phyloP scores from a whole-genome alignment of 805 yeast species.

The Candida corydali region DNA sequence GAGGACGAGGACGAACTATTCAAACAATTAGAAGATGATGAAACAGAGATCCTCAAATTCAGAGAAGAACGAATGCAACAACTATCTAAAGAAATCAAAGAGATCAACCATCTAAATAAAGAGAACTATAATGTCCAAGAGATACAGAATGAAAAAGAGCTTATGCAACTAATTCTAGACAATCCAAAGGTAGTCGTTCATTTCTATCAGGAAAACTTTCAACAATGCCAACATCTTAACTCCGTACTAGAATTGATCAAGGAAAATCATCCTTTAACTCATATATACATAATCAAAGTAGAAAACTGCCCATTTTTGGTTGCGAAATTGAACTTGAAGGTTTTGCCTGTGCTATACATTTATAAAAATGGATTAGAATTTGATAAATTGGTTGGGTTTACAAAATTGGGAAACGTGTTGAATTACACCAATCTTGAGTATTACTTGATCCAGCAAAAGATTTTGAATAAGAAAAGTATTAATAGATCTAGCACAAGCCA shows the following conservation, averaged over 20 bases:
- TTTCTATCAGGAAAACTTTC: constrained; percentile 58
- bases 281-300: constrained; percentile 55
- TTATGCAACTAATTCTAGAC: constrained; percentile 48
- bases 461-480: constrained; percentile 16
- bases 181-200: constrained; percentile 49
- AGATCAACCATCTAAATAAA: constrained; percentile 30
- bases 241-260: constrained; percentile 43
- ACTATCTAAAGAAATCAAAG: constrained; percentile 41
- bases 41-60: constrained; percentile 41
- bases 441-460: constrained; percentile 13
- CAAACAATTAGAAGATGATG: constrained; percentile 43
- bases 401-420: constrained; percentile 50
- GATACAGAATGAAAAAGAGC: constrained; percentile 47
- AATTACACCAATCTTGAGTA: constrained; percentile 46
- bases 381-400: constrained; percentile 65
- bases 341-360: constrained; percentile 66
- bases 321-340: constrained; percentile 55
- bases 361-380: constrained; percentile 59
- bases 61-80: constrained; percentile 64
- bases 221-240: constrained; percentile 59
- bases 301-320: constrained; percentile 70
- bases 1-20: constrained; percentile 39
- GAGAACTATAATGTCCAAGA: constrained; percentile 13
- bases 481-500: constrained; percentile 4
- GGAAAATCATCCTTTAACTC: constrained; percentile 52